phyloP scores from a whole-genome alignment of 78 protist genomes.

The Dictyostelium capitatum region DNA sequence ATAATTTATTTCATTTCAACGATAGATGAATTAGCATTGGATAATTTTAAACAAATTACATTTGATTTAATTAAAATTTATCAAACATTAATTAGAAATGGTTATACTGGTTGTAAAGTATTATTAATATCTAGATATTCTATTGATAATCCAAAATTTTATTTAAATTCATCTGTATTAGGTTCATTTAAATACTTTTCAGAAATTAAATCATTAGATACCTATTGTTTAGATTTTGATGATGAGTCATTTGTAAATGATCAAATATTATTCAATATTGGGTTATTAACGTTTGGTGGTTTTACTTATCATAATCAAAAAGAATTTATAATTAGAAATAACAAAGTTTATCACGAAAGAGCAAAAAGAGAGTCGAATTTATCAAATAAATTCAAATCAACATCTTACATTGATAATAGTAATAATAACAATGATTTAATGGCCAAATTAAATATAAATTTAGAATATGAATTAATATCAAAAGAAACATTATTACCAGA shows the following conservation, averaged over 20 bases:
- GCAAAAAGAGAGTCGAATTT: slow-evolving; percentile 7
- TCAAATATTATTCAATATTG: too few species aligned
- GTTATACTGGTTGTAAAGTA: neutral
- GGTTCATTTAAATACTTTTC: neutral
- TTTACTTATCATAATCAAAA: neutral
- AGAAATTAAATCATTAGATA: neutral
- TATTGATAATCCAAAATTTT: neutral
- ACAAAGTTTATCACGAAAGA: slow-evolving; percentile 10
- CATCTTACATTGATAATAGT: neutral
- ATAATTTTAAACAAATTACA: slow-evolving; percentile 1
- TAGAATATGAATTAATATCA: neutral
- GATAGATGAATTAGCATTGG: neutral
- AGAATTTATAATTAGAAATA: neutral
- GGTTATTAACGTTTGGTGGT: too few species aligned
- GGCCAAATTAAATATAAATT: neutral
- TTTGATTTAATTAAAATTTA: slow-evolving; percentile 34
- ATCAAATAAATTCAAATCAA: neutral
- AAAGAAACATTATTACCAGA: neutral
- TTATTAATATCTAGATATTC: neutral
- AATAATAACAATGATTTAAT: neutral
- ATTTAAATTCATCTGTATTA: neutral
- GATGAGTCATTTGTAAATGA: neutral
- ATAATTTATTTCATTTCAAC: neutral
- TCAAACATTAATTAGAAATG: neutral
- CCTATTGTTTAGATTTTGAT: neutral